Evolutionary conservation across 495 filamentous ascomycete species (phyloP), one percentile per base, ranked within the genome.

Genomic region (Immersiella caudata): DNA sequence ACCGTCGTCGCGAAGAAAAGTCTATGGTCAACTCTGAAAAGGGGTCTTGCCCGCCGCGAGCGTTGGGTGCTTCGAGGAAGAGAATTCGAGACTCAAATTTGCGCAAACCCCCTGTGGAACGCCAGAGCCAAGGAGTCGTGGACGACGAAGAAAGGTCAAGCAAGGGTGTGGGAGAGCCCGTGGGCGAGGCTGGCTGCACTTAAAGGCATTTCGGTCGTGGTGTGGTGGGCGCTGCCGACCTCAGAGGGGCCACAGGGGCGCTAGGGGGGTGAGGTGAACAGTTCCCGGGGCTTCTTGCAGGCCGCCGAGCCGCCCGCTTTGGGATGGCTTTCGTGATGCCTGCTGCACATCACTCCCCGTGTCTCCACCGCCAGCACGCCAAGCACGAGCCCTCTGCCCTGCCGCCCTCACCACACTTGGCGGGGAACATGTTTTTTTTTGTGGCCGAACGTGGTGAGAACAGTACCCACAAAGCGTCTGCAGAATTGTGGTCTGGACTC

Each of bases 111-210:
- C 25, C 61, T 63, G 61, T 63, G 61, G 22, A 14, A 54, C 61
- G 25, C 61, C 63, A 36, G 63, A 65, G 21, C 52, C 29, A 49
- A 29, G 52, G 25, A 33, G 27, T 46, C 21, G 29, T 40, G 9
- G 52, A 51, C 20, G 29, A 57, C 26, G n/a, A 46, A 20, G 12
- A 16, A 55, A 16, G n/a, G 27, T n/a, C 25, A 33, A 33, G 63
- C 63, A 65, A 65, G 63, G 63, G 52, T 65, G 27, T 22, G 60
- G 33, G 52, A 54, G 26, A 50, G 62, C 27, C 63, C 26, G 35
- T 24, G 63, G 63, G 63, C 63, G 61, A 65, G 63, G 51, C 63
- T 65, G 14, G 63, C 63, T 65, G 63, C 21, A 56, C 52, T 65
- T 57, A 58, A 65, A 55, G 61, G 27, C 33, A 63, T 35, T 33